Evolutionary conservation across 805 yeast genomes (phyloP).

Genomic region (Hanseniaspora mollemarum): DNA sequence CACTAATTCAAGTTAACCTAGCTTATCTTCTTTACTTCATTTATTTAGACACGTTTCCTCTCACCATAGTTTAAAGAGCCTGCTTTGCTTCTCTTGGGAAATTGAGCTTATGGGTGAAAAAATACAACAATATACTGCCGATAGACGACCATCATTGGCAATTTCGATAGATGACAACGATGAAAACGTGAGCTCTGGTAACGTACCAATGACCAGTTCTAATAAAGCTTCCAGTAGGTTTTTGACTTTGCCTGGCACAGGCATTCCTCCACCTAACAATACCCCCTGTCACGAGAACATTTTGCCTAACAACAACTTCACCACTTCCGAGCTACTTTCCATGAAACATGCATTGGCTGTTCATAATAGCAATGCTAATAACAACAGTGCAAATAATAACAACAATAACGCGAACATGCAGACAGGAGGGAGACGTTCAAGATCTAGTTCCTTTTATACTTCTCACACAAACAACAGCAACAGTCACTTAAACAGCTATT

Average conservation of each 20-base stretch:
- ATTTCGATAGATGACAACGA: too few relatives aligned
- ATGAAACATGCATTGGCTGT: slow-evolving; percentile 14
- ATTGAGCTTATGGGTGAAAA: too few relatives aligned
- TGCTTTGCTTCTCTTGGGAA: too few relatives aligned
- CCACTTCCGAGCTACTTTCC: slow-evolving; percentile 6
- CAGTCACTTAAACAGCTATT: slow-evolving; percentile 26
- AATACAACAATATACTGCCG: too few relatives aligned
- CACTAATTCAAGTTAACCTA: too few relatives aligned
- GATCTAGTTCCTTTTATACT: slow-evolving; percentile 14
- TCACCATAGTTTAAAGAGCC: too few relatives aligned
- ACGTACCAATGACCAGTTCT: too few relatives aligned
- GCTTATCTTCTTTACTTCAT: too few relatives aligned
- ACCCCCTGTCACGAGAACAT: not conserved
- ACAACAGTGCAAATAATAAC: not conserved
- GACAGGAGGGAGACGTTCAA: slow-evolving; percentile 8
- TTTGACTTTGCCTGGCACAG: not conserved
- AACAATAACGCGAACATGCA: not conserved
- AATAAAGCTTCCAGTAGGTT: too few relatives aligned
- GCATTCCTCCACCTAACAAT: not conserved
- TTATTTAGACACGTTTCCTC: too few relatives aligned
- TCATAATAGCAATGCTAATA: slow-evolving; percentile 2
- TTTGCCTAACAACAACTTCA: slow-evolving; percentile 4
- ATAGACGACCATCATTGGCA: too few relatives aligned
- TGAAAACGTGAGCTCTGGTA: too few relatives aligned
- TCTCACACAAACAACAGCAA: slow-evolving; percentile 2